Conservation (phyloP, 768 basidiomycete genomes). For the Mycena vulgaris region DNA sequence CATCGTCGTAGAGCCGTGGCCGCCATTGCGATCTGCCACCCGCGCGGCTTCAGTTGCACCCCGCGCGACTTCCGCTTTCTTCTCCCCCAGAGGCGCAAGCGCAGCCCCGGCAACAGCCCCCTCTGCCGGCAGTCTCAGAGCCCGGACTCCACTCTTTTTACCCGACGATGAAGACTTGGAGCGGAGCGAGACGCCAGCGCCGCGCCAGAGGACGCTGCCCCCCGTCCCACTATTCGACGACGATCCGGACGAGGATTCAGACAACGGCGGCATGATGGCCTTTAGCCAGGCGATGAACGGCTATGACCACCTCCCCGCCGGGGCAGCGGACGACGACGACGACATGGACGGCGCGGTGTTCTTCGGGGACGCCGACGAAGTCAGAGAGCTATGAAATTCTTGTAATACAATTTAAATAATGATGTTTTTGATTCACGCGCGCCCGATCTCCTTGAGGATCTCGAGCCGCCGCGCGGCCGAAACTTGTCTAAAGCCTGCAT, state of each 20-base stretch:
- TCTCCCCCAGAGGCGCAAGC: constrained; percentile 48
- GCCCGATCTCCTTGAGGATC: constrained; percentile 85
- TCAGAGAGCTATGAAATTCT: constrained; percentile 63
- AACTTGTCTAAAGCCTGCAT: constrained; percentile 84
- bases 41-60: constrained; percentile 37
- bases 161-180: constrained; percentile 70
- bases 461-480: constrained; percentile 73
- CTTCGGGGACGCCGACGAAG: constrained; percentile 89
- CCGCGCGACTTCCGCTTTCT: constrained; percentile 19
- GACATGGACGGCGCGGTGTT: constrained; percentile 82
- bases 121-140: constrained; percentile 47
- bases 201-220: constrained; percentile 45
- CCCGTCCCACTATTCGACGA: constrained; percentile 63
- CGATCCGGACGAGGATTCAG: constrained; percentile 50
- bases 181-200: constrained; percentile 52
- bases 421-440: constrained; percentile 59
- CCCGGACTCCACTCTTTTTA: constrained; percentile 79
- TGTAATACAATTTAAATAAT: constrained; percentile 12
- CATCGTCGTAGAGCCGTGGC: constrained; percentile 88
- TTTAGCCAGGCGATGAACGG: constrained; percentile 82
- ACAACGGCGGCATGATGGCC: constrained; percentile 73
- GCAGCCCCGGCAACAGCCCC: constrained; percentile 50
- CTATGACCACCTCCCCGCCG: constrained; percentile 69
- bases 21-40: constrained; percentile 59
- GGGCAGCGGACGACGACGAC: constrained; percentile 80